Evolutionary conservation across 2,329 filamentous ascomycete genomes (phyloP), one percentile per base, ranked within the genome.

Genomic region (Colletotrichum trifolii): DNA sequence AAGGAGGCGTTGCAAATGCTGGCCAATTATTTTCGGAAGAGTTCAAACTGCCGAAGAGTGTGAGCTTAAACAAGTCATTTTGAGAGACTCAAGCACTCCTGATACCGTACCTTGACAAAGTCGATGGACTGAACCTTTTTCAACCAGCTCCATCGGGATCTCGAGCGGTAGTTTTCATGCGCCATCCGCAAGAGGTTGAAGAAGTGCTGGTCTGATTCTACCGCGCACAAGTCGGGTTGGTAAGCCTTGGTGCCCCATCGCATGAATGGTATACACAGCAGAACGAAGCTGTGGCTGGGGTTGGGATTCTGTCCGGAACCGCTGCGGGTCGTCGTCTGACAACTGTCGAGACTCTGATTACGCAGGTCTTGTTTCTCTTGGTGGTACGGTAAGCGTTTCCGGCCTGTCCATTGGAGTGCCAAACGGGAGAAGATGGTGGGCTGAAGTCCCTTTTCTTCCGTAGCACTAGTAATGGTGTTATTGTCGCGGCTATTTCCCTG

Each of bases 341-440:
- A 5, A 1, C 25, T 25, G 25, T 25, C 25, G 25, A 25, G 25
- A 25, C 25, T 25, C 1, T 25, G 25, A 25, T 25, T 5, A 25
- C 25, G 25, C 25, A 5, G 25, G 1, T 1, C 1, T 25, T 5
- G 25, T 25, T 25, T 25, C 25, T 5, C 1, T 1, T 25, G 25
- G 5, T 25, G 25, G 25, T 2, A 0, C 4, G 25, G 25, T 25
- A 4, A 1, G 0, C 25, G 1, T 25, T 25, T 3, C 25, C 25
- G 25, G 4, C 1, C 25, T 25, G 25, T 25, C 25, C 25, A 25
- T 25, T 5, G 25, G 1, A 1, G 1, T 25, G 5, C 1, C 25
- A 25, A 25, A 5, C 25, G 4, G 4, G 1, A 5, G 2, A 25
- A 0, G 25, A 1, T 1, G 1, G 25, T 5, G 25, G 4, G 1